These are phyloP conservation scores for Colletotrichum australisinense DNA, from an alignment of 2,329 filamentous ascomycete genomes.

Conservation along the genomic window DNA sequence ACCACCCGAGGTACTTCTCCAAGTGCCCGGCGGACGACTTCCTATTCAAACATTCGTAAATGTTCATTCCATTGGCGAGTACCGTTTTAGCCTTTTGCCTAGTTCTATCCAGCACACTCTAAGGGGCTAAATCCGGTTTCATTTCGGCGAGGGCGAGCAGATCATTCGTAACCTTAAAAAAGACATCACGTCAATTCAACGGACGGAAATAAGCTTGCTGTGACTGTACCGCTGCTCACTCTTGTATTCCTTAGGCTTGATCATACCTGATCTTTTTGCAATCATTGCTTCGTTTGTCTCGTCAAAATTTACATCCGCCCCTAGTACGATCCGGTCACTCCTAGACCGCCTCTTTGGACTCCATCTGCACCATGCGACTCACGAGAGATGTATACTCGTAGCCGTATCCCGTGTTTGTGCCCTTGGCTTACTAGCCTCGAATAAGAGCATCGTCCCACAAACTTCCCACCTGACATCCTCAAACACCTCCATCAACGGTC, in stretches of 20 bases:
- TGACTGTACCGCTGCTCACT: no score
- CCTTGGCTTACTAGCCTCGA: constrained; percentile 20
- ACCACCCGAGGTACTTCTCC: no score
- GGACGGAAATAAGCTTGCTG: background rate
- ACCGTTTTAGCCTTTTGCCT: background rate
- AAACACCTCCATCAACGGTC: constrained; percentile 1
- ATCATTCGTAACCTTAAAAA: background rate
- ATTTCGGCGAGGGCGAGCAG: background rate
- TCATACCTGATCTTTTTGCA: no score
- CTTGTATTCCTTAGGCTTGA: no score
- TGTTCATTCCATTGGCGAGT: background rate
- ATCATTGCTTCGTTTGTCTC: background rate
- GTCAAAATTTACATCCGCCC: background rate
- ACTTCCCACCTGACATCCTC: constrained; percentile 14
- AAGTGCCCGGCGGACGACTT: background rate
- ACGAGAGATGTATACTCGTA: background rate
- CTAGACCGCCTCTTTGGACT: background rate
- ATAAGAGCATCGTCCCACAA: constrained; percentile 11
- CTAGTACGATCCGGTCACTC: background rate
- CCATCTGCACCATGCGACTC: no score
- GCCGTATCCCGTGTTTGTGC: background rate
- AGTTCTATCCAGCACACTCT: background rate
- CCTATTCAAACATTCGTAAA: background rate
- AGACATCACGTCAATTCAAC: background rate
- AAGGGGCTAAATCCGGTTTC: background rate